Evolutionary conservation across 805 yeast genomes (phyloP), one percentile per base, ranked within the genome.

Genomic region (Brettanomyces sp.): DNA sequence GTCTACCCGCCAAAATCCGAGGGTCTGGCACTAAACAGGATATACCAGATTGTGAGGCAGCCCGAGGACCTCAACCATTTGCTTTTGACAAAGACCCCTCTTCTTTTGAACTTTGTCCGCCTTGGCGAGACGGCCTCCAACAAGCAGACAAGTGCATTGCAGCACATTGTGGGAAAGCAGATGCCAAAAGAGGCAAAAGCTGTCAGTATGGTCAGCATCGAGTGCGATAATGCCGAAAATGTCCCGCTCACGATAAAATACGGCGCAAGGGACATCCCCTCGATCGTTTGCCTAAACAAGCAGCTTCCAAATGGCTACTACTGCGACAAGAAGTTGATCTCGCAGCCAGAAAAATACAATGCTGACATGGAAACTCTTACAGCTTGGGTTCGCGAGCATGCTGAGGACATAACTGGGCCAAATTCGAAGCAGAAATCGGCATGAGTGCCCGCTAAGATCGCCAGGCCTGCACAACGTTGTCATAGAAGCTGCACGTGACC

Each of bases 401-500:
- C 76, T 1, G 65, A 63, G 44, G 58, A 60, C 37, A 60, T 41
- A 9, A 22, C 34, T 9, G 23, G 18, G 18, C 18, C 18, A 18
- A 18, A 18, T 18, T 18, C 18, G 28, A 8, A 35, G 11, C 28
- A 11, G 23, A 38, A 38, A 38, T 38, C n/a, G 25, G 25, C 9
- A 11, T 18, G n/a, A 18, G 8, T 22, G 21, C 24, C 14, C 9
- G 9, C 13, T 38, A 14, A 7, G 41, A 22, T 14, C 41, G 46
- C 98, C 98, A 91, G 30, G 73, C 60, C 51, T 90, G 96, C 2
- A 91, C 73, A 18, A 85, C 77, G 45, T 77, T 76, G 62, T 91
- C 99, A 66, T 91, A 91, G 62, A 91, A 91, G 46, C 96, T 88
- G 61, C 97, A 91, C 1, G 96, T 89, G 3, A 78, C 83, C 6